Base-by-base conservation (phyloP, 1,284 basidiomycete genomes). In the Chalciporus sp. region DNA sequence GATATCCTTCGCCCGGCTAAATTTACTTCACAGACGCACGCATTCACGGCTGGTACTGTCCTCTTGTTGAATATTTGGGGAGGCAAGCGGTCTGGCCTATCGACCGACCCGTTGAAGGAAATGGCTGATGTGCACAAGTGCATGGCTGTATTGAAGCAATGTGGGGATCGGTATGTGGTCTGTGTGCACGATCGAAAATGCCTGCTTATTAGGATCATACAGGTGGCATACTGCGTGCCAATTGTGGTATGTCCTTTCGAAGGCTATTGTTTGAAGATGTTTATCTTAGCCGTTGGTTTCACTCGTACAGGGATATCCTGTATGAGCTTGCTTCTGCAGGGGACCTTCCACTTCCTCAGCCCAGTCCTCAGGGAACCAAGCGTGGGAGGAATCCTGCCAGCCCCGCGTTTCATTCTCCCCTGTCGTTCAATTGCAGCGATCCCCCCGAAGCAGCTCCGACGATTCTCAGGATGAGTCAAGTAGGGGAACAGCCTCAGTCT, bases 281-380 rank as follows among this genome's bases (percentile, higher is more conserved):
- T 35, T 11, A 43, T 29, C 26, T 7, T 7, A 31, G 17, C 7
- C 0, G 8, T n/a, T n/a, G 1, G 40, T 44, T 19, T 3, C 29
- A 7, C 10, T 12, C 10, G 26, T 17, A 2, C 53, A 87, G 85
- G 80, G 86, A 89, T 58, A 79, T 89, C 42, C 68, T 90, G 11
- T 84, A 80, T 57, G 86, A 88, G 58, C 74, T 90, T 1, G 85
- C 86, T 2, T 83, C 77, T 9, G 82, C 83, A 7, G 85, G 85
- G 4, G 84, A 88, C 29, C 73, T 88, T 2, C 84, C 85, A 0
- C 71, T 88, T 1, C 82, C 84, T 9, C 74, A 81, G 47, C 61
- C 77, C 1, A 81, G 75, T 40, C 78, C 80, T 0, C 69, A 70
- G 3, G 61, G 65, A 52, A 78, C 82, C 58, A 89, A 89, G 58